Conservation (phyloP, 2,329 filamentous ascomycete genomes). For the Colletotrichum theobromicola region DNA sequence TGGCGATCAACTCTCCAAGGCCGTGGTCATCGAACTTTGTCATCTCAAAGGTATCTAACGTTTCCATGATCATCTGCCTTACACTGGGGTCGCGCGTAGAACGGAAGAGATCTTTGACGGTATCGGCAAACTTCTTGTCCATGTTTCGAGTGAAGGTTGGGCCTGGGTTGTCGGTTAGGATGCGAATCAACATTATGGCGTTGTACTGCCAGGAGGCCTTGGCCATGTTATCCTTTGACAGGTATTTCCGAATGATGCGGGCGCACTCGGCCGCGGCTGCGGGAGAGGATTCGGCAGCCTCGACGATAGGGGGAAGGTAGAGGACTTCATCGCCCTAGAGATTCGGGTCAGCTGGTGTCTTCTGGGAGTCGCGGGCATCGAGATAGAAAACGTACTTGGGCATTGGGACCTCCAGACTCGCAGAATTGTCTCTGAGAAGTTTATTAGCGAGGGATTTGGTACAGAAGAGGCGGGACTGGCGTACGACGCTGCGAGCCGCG, state of each 20-base stretch:
- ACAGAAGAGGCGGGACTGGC: constrained; percentile 29
- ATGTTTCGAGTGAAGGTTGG: constrained; percentile 89
- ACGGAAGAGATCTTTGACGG: constrained; percentile 76
- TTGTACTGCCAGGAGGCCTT: constrained; percentile 86
- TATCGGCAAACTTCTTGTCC: constrained; percentile 82
- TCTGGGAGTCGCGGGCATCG: not conserved
- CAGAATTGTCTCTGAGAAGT: constrained; percentile 75
- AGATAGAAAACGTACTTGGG: constrained; percentile 42
- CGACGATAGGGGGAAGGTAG: constrained; percentile 91
- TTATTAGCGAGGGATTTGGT: constrained; percentile 26
- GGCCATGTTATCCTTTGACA: constrained; percentile 73
- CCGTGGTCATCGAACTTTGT: constrained; percentile 78
- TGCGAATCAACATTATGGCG: constrained; percentile 92
- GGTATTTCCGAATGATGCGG: constrained; percentile 79
- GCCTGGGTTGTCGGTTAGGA: constrained; percentile 90
- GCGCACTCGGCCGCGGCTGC: constrained; percentile 83
- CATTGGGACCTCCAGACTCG: constrained; percentile 68
- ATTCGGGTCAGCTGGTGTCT: not conserved
- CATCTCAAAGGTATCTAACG: constrained; percentile 77
- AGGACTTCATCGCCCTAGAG: constrained; percentile 84
- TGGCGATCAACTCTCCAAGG: constrained; percentile 71
- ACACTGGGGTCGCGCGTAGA: constrained; percentile 76
- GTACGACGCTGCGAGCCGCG: constrained; percentile 70
- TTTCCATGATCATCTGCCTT: constrained; percentile 86
- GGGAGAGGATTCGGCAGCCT: constrained; percentile 91